Base-by-base conservation (phyloP, 805 yeast species). In the Jamesozyma jinghongensis region DNA sequence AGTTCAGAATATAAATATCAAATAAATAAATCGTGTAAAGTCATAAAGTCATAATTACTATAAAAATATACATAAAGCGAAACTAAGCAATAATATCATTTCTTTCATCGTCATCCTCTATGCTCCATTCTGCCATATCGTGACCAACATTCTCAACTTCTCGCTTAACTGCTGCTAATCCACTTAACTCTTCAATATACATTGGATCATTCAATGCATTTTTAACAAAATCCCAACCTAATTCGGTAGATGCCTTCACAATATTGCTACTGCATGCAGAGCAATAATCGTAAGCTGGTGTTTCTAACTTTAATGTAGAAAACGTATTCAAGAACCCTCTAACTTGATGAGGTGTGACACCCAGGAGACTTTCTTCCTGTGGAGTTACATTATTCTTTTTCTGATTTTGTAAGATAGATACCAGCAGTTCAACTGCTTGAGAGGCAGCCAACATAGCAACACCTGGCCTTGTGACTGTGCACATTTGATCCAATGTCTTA, bases 381-480 rank as follows among this genome's bases (percentile, higher is more conserved):
- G 54, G 43, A 12, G 28, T 12, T 6, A 37, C 71, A 19, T 54
- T 51, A 19, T 73, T 73, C 3, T 4, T 14, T 5, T 62, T 57
- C 0, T 77, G 77, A 49, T 80, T 81, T 57, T 90, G 97, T 31
- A 85, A 52, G 0, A 85, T 46, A 1, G 92, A 75, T 0, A 84
- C 83, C 45, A 86, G 55, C 5, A 92, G 62, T 57, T 92, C 98
- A 1, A 85, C 94, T 0, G 94, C 94, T 29, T 80, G 65, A 0
- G 96, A 77, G 0, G 95, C 75, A 0, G 97, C 97, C 62, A 86
- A 65, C 52, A 83, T 65, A 0, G 99, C 95, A 1, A 83, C 88
- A 0, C 99, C 98, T 0, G 99, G 97, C 32, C 98, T 69, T 0
- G 98, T 92, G 1, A 92, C 98, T 0, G 99, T 92, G 56, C 99